These are phyloP conservation scores for Penstemon eatonii DNA, from an alignment of 257 asterid genomes.

Conservation along the genomic window DNA sequence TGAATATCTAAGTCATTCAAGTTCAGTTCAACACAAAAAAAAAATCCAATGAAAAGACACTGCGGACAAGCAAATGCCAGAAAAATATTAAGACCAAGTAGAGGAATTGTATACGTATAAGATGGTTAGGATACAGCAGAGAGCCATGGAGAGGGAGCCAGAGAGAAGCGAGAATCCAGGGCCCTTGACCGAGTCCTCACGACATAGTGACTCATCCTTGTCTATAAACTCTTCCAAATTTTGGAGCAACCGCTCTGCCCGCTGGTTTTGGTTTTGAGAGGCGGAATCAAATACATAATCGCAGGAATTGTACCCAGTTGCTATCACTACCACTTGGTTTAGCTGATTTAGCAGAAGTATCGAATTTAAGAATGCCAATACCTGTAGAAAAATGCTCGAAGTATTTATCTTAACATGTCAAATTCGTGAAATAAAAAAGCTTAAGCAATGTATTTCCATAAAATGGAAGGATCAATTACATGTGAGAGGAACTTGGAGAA, in stretches of 20 bases:
- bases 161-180: conserved; percentile 78
- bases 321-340: conserved; percentile 85
- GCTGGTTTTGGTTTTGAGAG: conserved; percentile 44
- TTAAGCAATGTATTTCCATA: not conserved
- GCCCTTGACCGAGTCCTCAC: conserved; percentile 59
- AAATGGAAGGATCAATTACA: conserved; percentile 40
- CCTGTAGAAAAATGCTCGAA: conserved; percentile 39
- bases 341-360: conserved; percentile 70
- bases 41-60: conserved; percentile 19
- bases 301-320: conserved; percentile 76
- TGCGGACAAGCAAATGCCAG: not conserved
- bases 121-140: conserved; percentile 77
- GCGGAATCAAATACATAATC: conserved; percentile 67
- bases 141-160: conserved; percentile 93
- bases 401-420: not conserved
- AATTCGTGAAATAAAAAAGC: conserved; percentile 14
- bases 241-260: conserved; percentile 70
- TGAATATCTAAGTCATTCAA: conserved; percentile 62
- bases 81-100: not conserved
- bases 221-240: conserved; percentile 74
- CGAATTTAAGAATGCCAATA: conserved; percentile 76
- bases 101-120: not conserved
- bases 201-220: conserved; percentile 60
- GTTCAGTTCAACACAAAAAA: conserved; percentile 43
- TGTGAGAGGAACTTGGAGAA: conserved; percentile 74